Base-by-base conservation (phyloP, 352 stramenopile genomes). In the Globisporangium mamillatum region DNA sequence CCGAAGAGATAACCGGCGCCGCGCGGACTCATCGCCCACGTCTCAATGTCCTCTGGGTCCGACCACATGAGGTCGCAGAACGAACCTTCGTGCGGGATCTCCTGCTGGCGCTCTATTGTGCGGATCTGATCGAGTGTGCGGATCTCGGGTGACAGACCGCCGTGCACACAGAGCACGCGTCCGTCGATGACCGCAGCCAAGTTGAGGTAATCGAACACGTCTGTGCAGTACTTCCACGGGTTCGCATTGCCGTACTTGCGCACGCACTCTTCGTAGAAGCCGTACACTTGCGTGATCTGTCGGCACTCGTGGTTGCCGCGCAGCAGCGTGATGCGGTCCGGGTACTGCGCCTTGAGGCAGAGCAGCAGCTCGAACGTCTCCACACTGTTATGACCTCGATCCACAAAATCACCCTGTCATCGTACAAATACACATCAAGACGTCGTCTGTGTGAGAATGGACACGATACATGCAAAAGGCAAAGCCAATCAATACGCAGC, bases 51-150 rank as follows among this genome's bases (percentile, higher is more conserved):
- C 73, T 98, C 95, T 0, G 97, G 97, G 75, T 99, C 97, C 22
- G 94, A 98, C 97, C 97, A 99, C 76, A 99, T 97, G 72, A 99
- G 89, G 84, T 99, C 97, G 70, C 94, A 99, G 77, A 99, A 98
- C 12, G 96, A 93, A 63, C 97, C 97, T 75, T 96, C 91, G 68
- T 98, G 94, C 4, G 95, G 94, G 63, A 98, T 96, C 86, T 99
- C 96, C 75, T 98, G 93, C 78, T 98, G 93, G 22, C 97, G 86
- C 82, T 99, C 93, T 80, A 99, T 98, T 71, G 90, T 97, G 57
- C 95, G 86, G 69, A 99, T 97, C 82, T 94, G 85, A 78, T 99
- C 97, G 48, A 99, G 82, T 57, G 93, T 98, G 22, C 89, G 86
- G 54, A 99, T 86, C 77, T 98, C 93, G 0, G 97, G 97, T 50